Conservation (phyloP, 441 rosid species). For the Pelargonium cotyledonis region DNA sequence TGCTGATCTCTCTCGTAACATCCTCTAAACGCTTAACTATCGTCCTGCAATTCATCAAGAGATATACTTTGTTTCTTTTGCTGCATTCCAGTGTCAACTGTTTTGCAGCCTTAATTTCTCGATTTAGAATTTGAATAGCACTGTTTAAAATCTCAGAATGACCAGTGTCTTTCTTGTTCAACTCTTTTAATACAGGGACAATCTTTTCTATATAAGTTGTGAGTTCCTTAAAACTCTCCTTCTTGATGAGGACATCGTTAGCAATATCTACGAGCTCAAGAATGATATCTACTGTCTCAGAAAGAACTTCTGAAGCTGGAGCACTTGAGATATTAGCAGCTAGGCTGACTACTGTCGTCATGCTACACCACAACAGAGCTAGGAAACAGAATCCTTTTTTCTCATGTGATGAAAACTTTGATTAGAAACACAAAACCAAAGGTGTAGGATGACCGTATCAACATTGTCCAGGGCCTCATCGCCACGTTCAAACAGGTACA, state of each 20-base stretch:
- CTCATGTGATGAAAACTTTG: constrained; percentile 14
- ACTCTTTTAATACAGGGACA: constrained; percentile 44
- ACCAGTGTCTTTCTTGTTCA: constrained; percentile 29
- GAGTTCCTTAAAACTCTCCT: constrained; percentile 47
- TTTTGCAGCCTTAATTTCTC: constrained; percentile 44
- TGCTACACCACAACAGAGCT: constrained; percentile 21
- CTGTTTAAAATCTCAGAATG: constrained; percentile 34
- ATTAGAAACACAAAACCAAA: constrained; percentile 8
- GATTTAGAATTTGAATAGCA: constrained; percentile 42
- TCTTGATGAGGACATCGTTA: constrained; percentile 38
- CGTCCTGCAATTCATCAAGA: constrained; percentile 45
- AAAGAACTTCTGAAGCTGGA: constrained; percentile 39
- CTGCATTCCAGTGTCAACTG: constrained; percentile 37
- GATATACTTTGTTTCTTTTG: constrained; percentile 51
- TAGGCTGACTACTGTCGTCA: constrained; percentile 36
- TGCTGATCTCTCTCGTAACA: constrained; percentile 39
- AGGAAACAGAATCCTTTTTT: constrained; percentile 18
- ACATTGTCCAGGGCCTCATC: constrained; percentile 5
- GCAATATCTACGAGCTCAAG: constrained; percentile 33
- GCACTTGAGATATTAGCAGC: constrained; percentile 26
- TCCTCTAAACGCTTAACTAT: constrained; percentile 35
- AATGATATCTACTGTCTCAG: constrained; percentile 41
- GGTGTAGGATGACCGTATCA: constrained; percentile 8
- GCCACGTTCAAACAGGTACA: constrained; percentile 8
- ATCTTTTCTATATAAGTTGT: constrained; percentile 41